Base-by-base conservation (phyloP, 2,329 filamentous ascomycete genomes). In the Verticillium alfalfae region DNA sequence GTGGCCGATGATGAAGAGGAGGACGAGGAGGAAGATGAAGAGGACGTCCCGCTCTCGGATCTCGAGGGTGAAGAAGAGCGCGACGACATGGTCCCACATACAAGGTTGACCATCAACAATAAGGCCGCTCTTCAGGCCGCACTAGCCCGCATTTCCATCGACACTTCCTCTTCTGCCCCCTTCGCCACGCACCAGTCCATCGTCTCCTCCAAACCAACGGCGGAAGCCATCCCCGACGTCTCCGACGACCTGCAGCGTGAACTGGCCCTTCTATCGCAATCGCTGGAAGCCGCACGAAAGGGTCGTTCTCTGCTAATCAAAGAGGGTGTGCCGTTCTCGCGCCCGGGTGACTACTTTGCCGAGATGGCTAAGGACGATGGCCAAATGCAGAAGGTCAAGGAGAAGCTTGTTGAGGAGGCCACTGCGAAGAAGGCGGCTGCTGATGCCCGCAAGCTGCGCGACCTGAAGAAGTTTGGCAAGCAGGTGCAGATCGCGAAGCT, bases 321-420 rank as follows among this genome's bases (percentile, higher is more conserved):
- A 66, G 94, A 97, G 75, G 89, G 89, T 9, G 84, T 94, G 1
- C 86, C 91, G 7, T 99, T 99, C 78, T 89, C 92, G 34, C 86
- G 95, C 10, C 95, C 95, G 3, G 88, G 86, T 61, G 95, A 99
- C 78, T 99, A 96, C 79, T 99, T 99, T 70, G 95, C 95, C 55
- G 95, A 99, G 82, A 99, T 98, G 93, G 89, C 97, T 71, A 98
- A 98, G 86, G 92, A 89, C 71, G 95, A 99, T 73, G 94, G 96
- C 70, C 95, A 97, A 76, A 99, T 99, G 95, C 91, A 91, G 73
- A 93, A 91, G 83, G 91, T 99, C 74, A 96, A 96, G 83, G 87
- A 89, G 71, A 96, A 96, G 83, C 81, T 98, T 70, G 84, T 97
- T 65, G 93, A 98, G 71, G 92, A 96, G 72, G 95, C 94, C 0